Base-by-base conservation (phyloP, 139 green algal genomes). In the Coelastrella sp. region DNA sequence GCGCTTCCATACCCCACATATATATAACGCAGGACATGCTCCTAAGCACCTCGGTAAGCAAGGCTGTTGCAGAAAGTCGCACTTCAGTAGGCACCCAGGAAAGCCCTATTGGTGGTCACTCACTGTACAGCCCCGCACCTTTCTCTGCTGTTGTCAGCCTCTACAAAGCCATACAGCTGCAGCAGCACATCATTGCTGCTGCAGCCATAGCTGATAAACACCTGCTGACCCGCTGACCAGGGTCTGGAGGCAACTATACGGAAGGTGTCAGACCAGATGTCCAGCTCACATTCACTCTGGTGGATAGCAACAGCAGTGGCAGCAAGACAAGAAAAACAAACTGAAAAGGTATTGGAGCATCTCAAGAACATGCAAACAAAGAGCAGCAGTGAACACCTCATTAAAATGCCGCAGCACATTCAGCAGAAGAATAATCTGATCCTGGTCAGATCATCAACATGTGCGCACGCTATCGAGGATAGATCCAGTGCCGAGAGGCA, bases 91-190 rank as follows among this genome's bases (percentile, higher is more conserved):
- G 32, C 32, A 47, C 32, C 32, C 32, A 47, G 32, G 32, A 47
- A 47, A 47, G 32, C 32, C 32, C 32, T 47, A 47, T 47, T 47
- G 32, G 32, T 47, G 32, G 32, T 47, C 32, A 47, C 32, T 47
- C 20, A 78, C 22, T 59, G 22, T 22, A 7, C n/a, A 16, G 80
- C 19, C 32, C 7, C 80, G 19, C 32, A 83, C 85, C 85, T 90
- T 7, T 90, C 85, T 32, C 59, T 11, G 17, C 6, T 5, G 65
- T 90, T 90, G 59, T 57, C 22, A 14, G 23, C 22, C 73, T 90
- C 73, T 3, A 90, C 85, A 90, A 90, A 90, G 58, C 85, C 85
- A 61, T 90, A 90, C 10, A 84, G 85, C 73, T 84, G 85, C 59
- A 84, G 73, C 85, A 90, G 73, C 23, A 68, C 58, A 65, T 90